These are phyloP conservation scores for Metschnikowia anglica DNA, from an alignment of 805 yeast genomes.

Conservation along the genomic window DNA sequence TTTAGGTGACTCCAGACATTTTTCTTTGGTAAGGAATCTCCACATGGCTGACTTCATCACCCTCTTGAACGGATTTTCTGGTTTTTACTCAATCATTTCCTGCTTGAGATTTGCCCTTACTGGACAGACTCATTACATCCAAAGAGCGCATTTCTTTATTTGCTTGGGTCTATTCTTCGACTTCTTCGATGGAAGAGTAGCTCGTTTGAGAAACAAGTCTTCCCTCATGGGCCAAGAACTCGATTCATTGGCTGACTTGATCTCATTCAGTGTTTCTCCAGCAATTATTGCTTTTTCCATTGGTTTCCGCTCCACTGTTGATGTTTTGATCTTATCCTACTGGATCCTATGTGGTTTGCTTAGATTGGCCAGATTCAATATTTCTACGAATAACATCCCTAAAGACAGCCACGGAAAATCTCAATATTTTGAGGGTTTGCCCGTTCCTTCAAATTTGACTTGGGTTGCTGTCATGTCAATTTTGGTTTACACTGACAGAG, in stretches of 20 bases:
- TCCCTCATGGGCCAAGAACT: conserved; percentile 96
- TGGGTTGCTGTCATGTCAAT: conserved; percentile 73
- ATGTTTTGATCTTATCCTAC: conserved; percentile 69
- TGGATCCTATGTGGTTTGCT: conserved; percentile 93
- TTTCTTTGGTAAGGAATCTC: conserved; percentile 78
- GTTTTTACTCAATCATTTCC: conserved; percentile 85
- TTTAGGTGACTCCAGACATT: conserved; percentile 79
- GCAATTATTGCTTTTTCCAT: conserved; percentile 88
- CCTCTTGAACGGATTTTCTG: conserved; percentile 88
- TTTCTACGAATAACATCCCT: conserved; percentile 89
- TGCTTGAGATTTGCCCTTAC: conserved; percentile 79
- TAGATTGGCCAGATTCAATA: conserved; percentile 92
- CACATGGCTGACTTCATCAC: conserved; percentile 98
- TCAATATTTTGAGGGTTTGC: conserved; percentile 92
- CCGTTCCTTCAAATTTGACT: conserved; percentile 84
- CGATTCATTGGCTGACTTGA: conserved; percentile 92
- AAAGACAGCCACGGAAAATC: conserved; percentile 86
- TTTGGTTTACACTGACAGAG: conserved; percentile 54
- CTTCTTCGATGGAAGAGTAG: conserved; percentile 96
- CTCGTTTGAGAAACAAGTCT: conserved; percentile 87
- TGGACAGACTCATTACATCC: conserved; percentile 65
- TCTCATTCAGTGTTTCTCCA: conserved; percentile 95
- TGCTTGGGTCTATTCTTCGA: conserved; percentile 93
- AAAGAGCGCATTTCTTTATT: conserved; percentile 86
- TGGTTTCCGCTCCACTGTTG: conserved; percentile 84